Evolutionary conservation across 2,329 filamentous ascomycete genomes (phyloP), one percentile per base, ranked within the genome.

Genomic region (Ceratocystis diversiconidia): DNA sequence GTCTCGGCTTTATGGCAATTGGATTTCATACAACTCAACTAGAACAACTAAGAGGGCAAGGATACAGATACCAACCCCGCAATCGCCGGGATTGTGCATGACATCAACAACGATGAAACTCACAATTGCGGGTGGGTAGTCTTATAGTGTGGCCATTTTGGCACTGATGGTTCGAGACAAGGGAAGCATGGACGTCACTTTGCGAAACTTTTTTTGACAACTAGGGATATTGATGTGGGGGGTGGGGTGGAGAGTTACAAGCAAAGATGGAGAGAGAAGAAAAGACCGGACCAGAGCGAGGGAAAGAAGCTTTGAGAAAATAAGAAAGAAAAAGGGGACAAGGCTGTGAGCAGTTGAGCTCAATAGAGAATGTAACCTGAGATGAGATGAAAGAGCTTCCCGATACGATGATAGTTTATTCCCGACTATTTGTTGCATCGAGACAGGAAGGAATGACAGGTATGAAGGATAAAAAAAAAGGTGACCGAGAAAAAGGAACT

Each of bases 101-200:
- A 61, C 30, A 50, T 28, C 44, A 65, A 36, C n/a, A 36, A 50
- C 43, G n/a, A 50, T 52, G 43, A 65, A 50, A 61, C 41, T 60
- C 41, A 46, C 12, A 64, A 46, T 60, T 32, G 52, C 30, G 32
- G 15, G 25, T n/a, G 5, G 30, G 30, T 61, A 19, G 60, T 61
- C 63, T 61, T 61, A 62, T 62, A n/a, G 52, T 57, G 36, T 57
- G 36, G 64, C 61, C 64, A 65, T 25, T 19, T 65, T 46, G 52
- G 46, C 59, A 46, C 32, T 52, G 48, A 36, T 65, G 59, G 48
- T 44, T 60, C 57, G 36, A 44, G 30, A 57, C 52, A 57, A 57
- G 30, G 25, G 52, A 57, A 57, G 52, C 52, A 57, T 57, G 15
- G 52, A 57, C 52, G 25, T 57, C 52, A 57, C 52, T 32, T 30